Evolutionary conservation across 176 grass and related monocot genomes (phyloP).

Genomic region (Dactylis glomerata): DNA sequence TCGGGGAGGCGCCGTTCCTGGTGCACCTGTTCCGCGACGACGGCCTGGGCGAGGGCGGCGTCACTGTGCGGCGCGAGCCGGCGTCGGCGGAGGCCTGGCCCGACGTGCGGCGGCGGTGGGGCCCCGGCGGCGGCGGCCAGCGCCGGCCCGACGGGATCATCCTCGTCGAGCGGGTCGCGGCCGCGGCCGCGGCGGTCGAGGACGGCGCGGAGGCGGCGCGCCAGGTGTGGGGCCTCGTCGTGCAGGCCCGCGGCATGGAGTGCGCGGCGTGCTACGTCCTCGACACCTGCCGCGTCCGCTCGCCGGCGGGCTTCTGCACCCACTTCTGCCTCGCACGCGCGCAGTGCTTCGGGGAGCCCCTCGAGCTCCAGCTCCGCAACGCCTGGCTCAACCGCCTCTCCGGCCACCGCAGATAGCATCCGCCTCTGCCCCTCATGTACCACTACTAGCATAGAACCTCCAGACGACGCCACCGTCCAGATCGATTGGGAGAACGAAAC

Average conservation of each 20-base stretch:
- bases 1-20: constrained; percentile 57
- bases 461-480: neutral
- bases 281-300: constrained; percentile 78
- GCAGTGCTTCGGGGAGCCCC: constrained; percentile 75
- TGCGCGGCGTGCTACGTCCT: constrained; percentile 53
- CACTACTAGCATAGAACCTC: neutral
- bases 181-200: constrained; percentile 26
- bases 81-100: constrained; percentile 57
- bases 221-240: constrained; percentile 46
- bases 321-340: constrained; percentile 85
- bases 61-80: constrained; percentile 58
- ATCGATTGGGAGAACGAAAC: too few relatives aligned
- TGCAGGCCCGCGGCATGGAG: constrained; percentile 60
- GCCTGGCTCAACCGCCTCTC: constrained; percentile 69
- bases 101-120: constrained; percentile 57
- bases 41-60: constrained; percentile 24
- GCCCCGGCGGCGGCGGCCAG: neutral
- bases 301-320: constrained; percentile 69
- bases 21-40: constrained; percentile 50
- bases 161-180: constrained; percentile 58
- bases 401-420: constrained; percentile 47
- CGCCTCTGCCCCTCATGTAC: neutral
- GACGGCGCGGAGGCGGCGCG: constrained; percentile 9
- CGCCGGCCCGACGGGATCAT: constrained; percentile 76
- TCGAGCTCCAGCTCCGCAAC: constrained; percentile 68